Base-by-base conservation (phyloP, 208 protist species). In the Plasmodiophora brassicae region DNA sequence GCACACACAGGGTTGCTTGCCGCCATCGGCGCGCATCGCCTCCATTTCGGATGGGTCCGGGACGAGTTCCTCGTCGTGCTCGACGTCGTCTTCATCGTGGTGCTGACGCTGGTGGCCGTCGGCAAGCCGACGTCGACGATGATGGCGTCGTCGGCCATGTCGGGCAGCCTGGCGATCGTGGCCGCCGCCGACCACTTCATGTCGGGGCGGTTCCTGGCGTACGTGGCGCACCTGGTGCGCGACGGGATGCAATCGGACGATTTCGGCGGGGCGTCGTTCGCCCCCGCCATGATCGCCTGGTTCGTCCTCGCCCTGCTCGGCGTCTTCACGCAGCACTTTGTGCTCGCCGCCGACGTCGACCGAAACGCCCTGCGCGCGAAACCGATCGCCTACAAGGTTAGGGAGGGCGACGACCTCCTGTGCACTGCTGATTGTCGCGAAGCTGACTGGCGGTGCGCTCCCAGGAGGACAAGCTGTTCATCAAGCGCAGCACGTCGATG, bases 391-490 rank as follows among this genome's bases (percentile, higher is more conserved):
- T 78, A 78, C 41, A 32, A 78, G n/a, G 65, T 78, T 5, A 44
- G n/a, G 10, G n/a, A n/a, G n/a, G n/a, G 65, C n/a, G 10, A 57
- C 14, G 50, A n/a, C n/a, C n/a, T n/a, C n/a, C n/a, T n/a, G n/a
- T n/a, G n/a, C n/a, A n/a, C 25, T 57, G 14, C 65, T 5, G 14
- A 78, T 32, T 5, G 5, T 32, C 5, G 65, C n/a, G 32, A 78
- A 78, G 32, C 14, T 57, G 50, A 57, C 41, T 78, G n/a, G n/a
- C n/a, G n/a, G n/a, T n/a, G 32, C n/a, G 5, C 10, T 78, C 41
- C n/a, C n/a, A 78, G 65, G 65, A n/a, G 14, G 65, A 78, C 41
- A 78, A 78, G 41, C 32, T 78, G 65, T 78, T 78, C 65, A 78
- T 78, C n/a, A 78, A 78, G n/a, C 65, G 65, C n/a, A 78, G 65